These are phyloP conservation scores for Phytopythium sindhum DNA, from an alignment of 352 stramenopile genomes.

Conservation along the genomic window DNA sequence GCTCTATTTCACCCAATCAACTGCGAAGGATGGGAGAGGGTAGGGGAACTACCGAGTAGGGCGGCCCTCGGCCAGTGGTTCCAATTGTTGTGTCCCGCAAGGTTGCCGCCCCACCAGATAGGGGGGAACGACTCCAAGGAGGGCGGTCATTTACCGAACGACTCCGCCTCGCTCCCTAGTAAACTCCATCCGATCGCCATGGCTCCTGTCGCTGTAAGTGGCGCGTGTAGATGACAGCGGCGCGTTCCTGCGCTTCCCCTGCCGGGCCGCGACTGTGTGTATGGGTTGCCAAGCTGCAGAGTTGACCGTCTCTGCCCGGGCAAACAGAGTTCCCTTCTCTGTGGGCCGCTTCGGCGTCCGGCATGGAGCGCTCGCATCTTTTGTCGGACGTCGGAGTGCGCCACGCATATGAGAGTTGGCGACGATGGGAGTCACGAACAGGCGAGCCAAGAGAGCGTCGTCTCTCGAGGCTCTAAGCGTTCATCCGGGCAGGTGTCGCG, in stretches of 20 bases:
- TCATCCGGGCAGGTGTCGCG: neutral
- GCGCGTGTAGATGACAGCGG: neutral
- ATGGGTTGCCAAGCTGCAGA: conserved; percentile 87
- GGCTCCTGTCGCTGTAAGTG: conserved; percentile 54
- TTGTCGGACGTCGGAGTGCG: conserved; percentile 10
- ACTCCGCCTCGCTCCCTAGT: conserved; percentile 23
- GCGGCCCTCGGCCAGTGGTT: neutral
- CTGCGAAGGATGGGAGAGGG: neutral
- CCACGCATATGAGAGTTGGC: conserved; percentile 37
- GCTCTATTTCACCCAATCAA: conserved; percentile 20
- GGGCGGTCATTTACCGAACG: conserved; percentile 35
- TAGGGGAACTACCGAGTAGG: neutral
- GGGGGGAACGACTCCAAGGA: neutral
- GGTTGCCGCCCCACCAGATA: neutral
- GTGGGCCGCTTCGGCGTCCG: conserved; percentile 29
- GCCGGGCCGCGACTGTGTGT: conserved; percentile 16
- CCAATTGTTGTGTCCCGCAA: conserved; percentile 22
- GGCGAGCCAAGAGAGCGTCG: neutral
- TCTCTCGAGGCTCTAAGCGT: neutral
- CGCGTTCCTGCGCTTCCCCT: neutral
- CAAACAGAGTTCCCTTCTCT: conserved; percentile 91
- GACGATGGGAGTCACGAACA: conserved; percentile 3
- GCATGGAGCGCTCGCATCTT: neutral
- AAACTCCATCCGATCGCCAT: conserved; percentile 29
- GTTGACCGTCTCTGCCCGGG: conserved; percentile 79